Base-by-base conservation (phyloP, 371 early-diverging fungal genomes). In the Saksenaea vasiformis region DNA sequence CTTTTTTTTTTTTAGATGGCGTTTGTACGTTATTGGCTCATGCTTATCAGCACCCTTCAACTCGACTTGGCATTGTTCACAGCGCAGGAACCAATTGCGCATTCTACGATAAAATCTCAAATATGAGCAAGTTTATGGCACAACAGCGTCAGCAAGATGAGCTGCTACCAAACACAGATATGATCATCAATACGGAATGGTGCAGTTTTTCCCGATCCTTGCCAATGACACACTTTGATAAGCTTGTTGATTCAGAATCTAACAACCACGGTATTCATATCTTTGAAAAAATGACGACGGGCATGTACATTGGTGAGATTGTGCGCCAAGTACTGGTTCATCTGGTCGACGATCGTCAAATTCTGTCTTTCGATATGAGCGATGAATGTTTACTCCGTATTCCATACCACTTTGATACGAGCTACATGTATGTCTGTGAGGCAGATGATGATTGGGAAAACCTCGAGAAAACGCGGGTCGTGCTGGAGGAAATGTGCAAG, bases 31-130 rank as follows among this genome's bases (percentile, higher is more conserved):
- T 96, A 58, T 82, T 95, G 54, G 90, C 96, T 24, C 91, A 96
- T 62, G 94, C 94, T 5, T 96, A 95, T 80, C 80, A 82, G 62
- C 85, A 90, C 58, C 92, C 94, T 22, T 87, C 89, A 44, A 95
- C 95, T 19, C 84, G 87, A 66, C 74, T 96, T 47, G 95, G 95
- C 27, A 92, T 95, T 51, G 93, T 98, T 61, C 87, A 95, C 36
- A 97, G 96, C 64, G 93, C 96, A 5, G 98, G 98, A 31, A 93
- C 96, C 53, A 98, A 98, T 68, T 95, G 95, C 44, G 93, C 96
- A 31, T 98, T 96, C 72, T 91, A 93, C 67, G 82, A 81, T 43
- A 68, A 70, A 37, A 61, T 77, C 13, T 44, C 73, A 41, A 78
- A 78, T 60, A 76, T 78, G 58, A 57, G 58, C 31, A 70, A 67